Conservation (phyloP, 2,329 filamentous ascomycete genomes). For the Akanthomyces lecanii region DNA sequence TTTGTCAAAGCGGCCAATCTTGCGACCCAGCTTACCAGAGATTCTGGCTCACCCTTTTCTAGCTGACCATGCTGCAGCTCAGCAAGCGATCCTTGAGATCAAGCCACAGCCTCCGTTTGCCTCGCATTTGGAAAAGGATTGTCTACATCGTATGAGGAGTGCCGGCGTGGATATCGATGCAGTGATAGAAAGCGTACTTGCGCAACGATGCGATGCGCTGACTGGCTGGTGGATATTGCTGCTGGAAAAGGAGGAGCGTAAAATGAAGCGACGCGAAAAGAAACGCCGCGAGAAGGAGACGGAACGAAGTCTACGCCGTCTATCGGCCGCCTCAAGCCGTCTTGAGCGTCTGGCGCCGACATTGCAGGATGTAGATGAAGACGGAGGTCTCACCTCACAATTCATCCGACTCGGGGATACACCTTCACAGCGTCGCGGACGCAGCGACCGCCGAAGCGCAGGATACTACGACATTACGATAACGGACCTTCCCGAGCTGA, state of each 20-base stretch:
- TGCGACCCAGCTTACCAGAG: slow-evolving; percentile 77
- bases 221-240: slow-evolving; percentile 95
- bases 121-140: slow-evolving; percentile 83
- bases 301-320: slow-evolving; percentile 72
- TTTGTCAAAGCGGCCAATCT: slow-evolving; percentile 84
- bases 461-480: slow-evolving; percentile 61
- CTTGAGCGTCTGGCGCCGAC: slow-evolving; percentile 76
- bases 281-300: slow-evolving; percentile 82
- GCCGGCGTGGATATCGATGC: slow-evolving; percentile 92
- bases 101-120: slow-evolving; percentile 79
- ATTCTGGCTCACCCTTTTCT: slow-evolving; percentile 87
- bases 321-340: slow-evolving; percentile 86
- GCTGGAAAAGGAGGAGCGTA: slow-evolving; percentile 90
- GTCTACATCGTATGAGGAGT: slow-evolving; percentile 84
- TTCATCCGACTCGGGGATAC: slow-evolving; percentile 41
- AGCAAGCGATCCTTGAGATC: slow-evolving; percentile 83
- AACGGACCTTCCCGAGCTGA: slow-evolving; percentile 72
- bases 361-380: slow-evolving; percentile 74
- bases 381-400: slow-evolving; percentile 52
- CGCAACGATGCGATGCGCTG: slow-evolving; percentile 83
- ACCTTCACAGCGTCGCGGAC: slow-evolving; percentile 61
- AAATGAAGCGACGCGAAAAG: slow-evolving; percentile 71
- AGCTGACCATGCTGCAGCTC: slow-evolving; percentile 77
- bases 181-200: slow-evolving; percentile 88
- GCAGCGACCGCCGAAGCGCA: slow-evolving; percentile 71